phyloP scores from a whole-genome alignment of 495 filamentous ascomycete genomes.

The Penicillium chermesinum region DNA sequence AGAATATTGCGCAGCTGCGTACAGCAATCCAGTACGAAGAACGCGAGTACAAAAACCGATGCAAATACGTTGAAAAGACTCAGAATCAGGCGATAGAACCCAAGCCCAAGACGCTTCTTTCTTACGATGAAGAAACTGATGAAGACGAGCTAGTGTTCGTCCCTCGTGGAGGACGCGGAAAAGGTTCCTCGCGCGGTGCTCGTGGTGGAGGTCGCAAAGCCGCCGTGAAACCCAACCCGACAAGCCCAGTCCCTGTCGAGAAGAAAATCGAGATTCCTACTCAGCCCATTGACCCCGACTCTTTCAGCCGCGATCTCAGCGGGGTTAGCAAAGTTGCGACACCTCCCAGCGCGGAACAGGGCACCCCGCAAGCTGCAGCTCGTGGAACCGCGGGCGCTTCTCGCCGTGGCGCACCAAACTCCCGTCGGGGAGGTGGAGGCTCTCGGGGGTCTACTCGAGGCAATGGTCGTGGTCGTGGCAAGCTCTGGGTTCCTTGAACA shows the following conservation, averaged over 20 bases:
- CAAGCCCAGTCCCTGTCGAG: conserved; percentile 1
- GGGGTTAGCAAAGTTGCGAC: conserved; percentile 18
- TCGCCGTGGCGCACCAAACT: conserved; percentile 25
- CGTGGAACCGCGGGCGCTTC: conserved; percentile 37
- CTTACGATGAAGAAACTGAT: conserved; percentile 49
- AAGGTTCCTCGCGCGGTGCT: conserved; percentile 31
- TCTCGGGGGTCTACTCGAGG: conserved; percentile 30
- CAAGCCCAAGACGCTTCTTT: conserved; percentile 39
- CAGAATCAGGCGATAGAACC: conserved; percentile 30
- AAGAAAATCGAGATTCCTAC: conserved; percentile 42
- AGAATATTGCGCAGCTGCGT: conserved; percentile 55
- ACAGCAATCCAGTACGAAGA: conserved; percentile 56
- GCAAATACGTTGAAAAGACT: conserved; percentile 45
- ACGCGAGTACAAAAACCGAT: conserved; percentile 52
- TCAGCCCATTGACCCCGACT: conserved; percentile 52
- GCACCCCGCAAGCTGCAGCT: conserved; percentile 32
- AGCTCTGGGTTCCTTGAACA: conserved; percentile 52
- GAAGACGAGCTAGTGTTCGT: conserved; percentile 57
- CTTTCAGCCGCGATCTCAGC: conserved; percentile 44
- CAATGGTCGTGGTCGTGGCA: conserved; percentile 42
- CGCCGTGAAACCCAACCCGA: conserved; percentile 22
- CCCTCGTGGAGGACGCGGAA: conserved; percentile 41
- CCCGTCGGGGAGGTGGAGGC: conserved; percentile 28
- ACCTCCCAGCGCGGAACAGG: conserved; percentile 31
- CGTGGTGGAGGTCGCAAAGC: conserved; percentile 20